Percentiles rank a stretch among this genome's conserved stretches.
phyloP scores from a whole-genome alignment of 257 asterid genomes.

The Haberlea rhodopensis region DNA sequence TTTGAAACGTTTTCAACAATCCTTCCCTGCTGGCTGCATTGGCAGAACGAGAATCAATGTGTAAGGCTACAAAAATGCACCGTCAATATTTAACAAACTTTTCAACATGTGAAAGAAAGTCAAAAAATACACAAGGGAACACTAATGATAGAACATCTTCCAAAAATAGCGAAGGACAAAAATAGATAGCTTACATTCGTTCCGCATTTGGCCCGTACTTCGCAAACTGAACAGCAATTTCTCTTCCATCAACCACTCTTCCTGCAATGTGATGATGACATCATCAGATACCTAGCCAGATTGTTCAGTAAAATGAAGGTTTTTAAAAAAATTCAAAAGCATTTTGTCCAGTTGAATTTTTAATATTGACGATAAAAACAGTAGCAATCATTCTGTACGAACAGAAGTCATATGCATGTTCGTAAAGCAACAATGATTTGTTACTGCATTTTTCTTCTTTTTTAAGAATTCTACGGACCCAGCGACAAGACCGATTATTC shows the following conservation, averaged over 20 bases:
- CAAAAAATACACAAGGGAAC: not conserved
- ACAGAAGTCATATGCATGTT: too few species aligned
- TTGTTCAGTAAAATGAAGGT: too few species aligned
- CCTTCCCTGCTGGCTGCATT: conserved; percentile 35
- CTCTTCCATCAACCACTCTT: conserved; percentile 38
- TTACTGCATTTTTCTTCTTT: too few species aligned
- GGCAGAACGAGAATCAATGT: not conserved
- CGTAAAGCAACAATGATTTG: too few species aligned
- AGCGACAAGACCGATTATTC: not conserved
- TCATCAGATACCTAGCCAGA: not conserved
- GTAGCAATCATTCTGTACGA: too few species aligned
- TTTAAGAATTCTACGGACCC: too few species aligned
- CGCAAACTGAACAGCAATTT: conserved; percentile 37
- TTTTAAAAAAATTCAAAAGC: too few species aligned
- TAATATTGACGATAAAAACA: too few species aligned
- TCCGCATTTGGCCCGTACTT: conserved; percentile 40
- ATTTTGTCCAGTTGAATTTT: not conserved
- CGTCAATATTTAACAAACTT: too few species aligned
- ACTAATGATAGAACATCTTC: not conserved
- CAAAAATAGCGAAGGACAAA: not conserved
- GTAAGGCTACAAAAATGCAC: not conserved
- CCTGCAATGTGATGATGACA: conserved; percentile 23
- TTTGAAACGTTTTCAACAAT: conserved; percentile 23
- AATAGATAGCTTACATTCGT: conserved; percentile 32
- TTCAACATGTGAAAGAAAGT: too few species aligned